These are phyloP conservation scores for Mrakia hoshinonis DNA, from an alignment of 768 basidiomycete species.

Conservation along the genomic window DNA sequence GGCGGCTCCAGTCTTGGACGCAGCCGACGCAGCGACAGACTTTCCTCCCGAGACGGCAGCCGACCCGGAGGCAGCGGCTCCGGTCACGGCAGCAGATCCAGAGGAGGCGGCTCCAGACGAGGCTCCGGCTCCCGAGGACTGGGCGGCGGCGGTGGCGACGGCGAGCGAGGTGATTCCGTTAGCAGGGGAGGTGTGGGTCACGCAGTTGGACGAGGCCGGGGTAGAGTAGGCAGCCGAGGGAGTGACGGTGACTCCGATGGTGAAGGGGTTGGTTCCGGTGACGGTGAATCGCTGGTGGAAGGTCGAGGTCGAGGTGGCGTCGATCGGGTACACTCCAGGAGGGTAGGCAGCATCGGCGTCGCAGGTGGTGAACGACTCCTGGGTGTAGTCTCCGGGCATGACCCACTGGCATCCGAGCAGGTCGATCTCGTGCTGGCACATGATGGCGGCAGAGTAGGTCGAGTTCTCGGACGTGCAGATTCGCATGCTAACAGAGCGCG, in stretches of 20 bases:
- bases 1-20: neutral
- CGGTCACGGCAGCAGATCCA: conserved; percentile 11
- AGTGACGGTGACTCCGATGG: conserved; percentile 34
- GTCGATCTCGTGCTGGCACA: conserved; percentile 46
- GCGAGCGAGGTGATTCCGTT: conserved; percentile 32
- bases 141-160: conserved; percentile 8
- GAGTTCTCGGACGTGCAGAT: conserved; percentile 39
- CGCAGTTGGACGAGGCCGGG: conserved; percentile 34
- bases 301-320: conserved; percentile 41
- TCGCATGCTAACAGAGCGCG: neutral
- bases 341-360: conserved; percentile 41
- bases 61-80: neutral
- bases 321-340: conserved; percentile 46
- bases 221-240: conserved; percentile 35
- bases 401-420: conserved; percentile 38
- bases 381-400: conserved; percentile 38
- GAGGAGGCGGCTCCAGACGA: neutral
- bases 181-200: conserved; percentile 38
- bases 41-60: neutral
- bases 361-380: conserved; percentile 37
- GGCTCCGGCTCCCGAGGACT: neutral
- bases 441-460: conserved; percentile 35
- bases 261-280: conserved; percentile 10
- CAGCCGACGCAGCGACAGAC: neutral
- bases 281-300: conserved; percentile 38